phyloP scores from a whole-genome alignment of 257 asterid genomes.

The Fraxinus cuspidata region DNA sequence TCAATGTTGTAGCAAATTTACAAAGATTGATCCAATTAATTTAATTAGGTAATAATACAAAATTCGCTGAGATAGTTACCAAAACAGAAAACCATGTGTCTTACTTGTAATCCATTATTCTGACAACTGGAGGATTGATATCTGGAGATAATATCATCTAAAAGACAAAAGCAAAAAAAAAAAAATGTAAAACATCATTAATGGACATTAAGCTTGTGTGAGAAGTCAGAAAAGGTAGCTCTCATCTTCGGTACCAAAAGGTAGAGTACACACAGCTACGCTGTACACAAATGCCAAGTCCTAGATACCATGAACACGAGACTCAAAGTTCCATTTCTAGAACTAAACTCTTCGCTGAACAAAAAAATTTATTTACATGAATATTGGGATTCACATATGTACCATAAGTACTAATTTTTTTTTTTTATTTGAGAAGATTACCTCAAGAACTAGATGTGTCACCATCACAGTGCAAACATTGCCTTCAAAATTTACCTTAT shows the following conservation, averaged over 20 bases:
- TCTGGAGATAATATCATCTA: constrained; percentile 96
- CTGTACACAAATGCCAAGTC: not conserved
- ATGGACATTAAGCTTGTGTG: constrained; percentile 22
- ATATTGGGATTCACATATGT: too few species aligned
- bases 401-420: too few species aligned
- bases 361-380: too few species aligned
- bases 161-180: constrained; percentile 21
- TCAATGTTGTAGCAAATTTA: not conserved
- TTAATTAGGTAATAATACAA: not conserved
- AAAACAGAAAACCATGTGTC: constrained; percentile 25
- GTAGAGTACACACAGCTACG: not conserved
- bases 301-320: too few species aligned
- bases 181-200: constrained; percentile 13
- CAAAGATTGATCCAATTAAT: not conserved
- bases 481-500: too few species aligned
- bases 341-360: too few species aligned
- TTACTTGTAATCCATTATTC: constrained; percentile 94
- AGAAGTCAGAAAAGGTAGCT: not conserved
- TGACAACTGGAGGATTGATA: constrained; percentile 92
- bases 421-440: too few species aligned
- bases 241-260: constrained; percentile 9
- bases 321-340: too few species aligned
- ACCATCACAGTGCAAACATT: too few species aligned
- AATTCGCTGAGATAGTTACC: constrained; percentile 11
- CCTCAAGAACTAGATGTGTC: too few species aligned